phyloP scores from a whole-genome alignment of 129 eudicot species.

The Daucus carota region DNA sequence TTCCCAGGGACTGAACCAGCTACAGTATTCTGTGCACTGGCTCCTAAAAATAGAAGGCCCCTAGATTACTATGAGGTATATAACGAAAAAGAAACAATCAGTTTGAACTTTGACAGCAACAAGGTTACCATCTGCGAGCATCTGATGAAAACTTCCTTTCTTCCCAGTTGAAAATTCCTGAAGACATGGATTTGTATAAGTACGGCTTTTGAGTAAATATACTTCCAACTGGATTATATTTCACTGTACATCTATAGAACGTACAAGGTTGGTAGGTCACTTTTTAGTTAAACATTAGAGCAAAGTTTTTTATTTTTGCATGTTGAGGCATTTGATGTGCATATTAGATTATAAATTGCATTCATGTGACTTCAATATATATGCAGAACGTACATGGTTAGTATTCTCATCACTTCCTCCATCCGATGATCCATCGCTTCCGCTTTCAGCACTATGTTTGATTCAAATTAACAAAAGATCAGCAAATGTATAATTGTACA shows the following conservation, averaged over 20 bases:
- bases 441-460: conserved; percentile 65
- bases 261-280: background rate
- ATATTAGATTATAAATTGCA: background rate
- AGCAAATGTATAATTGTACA: background rate
- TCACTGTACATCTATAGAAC: background rate
- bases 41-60: conserved; percentile 29
- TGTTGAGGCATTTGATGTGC: background rate
- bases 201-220: background rate
- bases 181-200: conserved; percentile 1
- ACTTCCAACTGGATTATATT: background rate
- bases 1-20: conserved; percentile 57
- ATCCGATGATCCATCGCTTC: conserved; percentile 81
- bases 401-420: conserved; percentile 69
- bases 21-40: conserved; percentile 53
- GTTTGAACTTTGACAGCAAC: conserved; percentile 11
- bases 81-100: background rate
- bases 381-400: conserved; percentile 40
- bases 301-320: background rate
- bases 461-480: background rate
- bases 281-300: background rate
- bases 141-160: conserved; percentile 93
- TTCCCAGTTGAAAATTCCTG: conserved; percentile 60
- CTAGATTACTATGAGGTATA: background rate
- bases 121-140: conserved; percentile 86
- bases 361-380: background rate